Percentiles rank a stretch among this genome's conserved stretches.
Evolutionary conservation across 2,329 filamentous ascomycete species (phyloP).

Genomic region (Escovopsis weberi): DNA sequence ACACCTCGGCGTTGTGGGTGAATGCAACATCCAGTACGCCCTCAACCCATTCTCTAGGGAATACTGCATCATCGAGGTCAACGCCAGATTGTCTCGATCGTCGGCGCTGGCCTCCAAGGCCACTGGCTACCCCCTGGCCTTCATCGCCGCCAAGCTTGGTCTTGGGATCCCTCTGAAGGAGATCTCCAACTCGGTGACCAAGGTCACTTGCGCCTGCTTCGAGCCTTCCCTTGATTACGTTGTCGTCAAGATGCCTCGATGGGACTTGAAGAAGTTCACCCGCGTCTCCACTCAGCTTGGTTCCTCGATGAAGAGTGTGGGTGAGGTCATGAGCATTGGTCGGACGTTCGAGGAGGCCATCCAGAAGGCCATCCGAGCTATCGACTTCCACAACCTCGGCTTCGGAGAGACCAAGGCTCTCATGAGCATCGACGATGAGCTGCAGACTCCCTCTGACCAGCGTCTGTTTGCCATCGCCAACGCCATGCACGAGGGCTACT

Average conservation of each 20-base stretch:
- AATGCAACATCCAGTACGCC: conserved; percentile 98
- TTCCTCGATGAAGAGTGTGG: conserved; percentile 99
- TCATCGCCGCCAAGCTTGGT: conserved; percentile 92
- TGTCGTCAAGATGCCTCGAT: conserved; percentile 96
- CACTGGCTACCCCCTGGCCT: conserved; percentile 89
- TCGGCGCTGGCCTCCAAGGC: conserved; percentile 94
- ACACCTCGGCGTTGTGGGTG: conserved; percentile 90
- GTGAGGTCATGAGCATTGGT: conserved; percentile 97
- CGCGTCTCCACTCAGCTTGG: conserved; percentile 90
- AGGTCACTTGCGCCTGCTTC: conserved; percentile 92
- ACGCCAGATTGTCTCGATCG: conserved; percentile 86
- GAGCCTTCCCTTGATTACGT: conserved; percentile 97
- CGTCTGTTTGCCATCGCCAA: conserved; percentile 95
- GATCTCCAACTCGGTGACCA: conserved; percentile 90
- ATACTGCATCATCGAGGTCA: conserved; percentile 99
- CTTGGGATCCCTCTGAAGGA: conserved; percentile 91
- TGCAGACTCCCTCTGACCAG: conserved; percentile 95
- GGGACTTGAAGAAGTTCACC: conserved; percentile 98
- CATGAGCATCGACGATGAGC: conserved; percentile 90
- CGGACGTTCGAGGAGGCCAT: conserved; percentile 96
- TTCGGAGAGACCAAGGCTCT: conserved; percentile 85
- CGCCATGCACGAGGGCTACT: conserved; percentile 88
- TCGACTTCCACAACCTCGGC: conserved; percentile 89
- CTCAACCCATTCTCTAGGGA: conserved; percentile 89
- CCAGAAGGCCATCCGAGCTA: conserved; percentile 90